phyloP scores from a whole-genome alignment of 2,329 filamentous ascomycete genomes.

The Mycogone perniciosa region DNA sequence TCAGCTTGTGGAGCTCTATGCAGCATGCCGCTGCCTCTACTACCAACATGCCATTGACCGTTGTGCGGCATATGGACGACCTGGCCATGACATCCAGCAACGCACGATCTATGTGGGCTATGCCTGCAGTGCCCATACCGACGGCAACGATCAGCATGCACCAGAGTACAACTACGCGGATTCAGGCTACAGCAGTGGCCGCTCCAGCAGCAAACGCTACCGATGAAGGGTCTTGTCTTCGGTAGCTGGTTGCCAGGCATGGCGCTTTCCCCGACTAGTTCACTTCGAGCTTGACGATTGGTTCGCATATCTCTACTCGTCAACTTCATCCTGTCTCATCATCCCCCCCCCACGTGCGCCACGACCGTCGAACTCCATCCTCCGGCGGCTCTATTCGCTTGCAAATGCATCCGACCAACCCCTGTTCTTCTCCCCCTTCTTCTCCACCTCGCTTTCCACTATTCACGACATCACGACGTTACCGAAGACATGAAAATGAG shows the following conservation, averaged over 20 bases:
- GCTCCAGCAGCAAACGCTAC: constrained; percentile 39
- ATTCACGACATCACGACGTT: constrained; percentile 21
- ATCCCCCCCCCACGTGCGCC: constrained; percentile 42
- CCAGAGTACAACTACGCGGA: constrained; percentile 43
- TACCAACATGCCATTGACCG: constrained; percentile 81
- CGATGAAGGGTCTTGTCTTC: constrained; percentile 51
- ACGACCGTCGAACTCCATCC: constrained; percentile 35
- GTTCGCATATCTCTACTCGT: constrained; percentile 43
- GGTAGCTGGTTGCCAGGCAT: constrained; percentile 38
- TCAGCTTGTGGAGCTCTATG: constrained; percentile 78
- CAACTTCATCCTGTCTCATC: constrained; percentile 39
- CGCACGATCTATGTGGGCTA: constrained; percentile 79
- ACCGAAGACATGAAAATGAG: constrained; percentile 26
- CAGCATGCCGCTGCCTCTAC: constrained; percentile 82
- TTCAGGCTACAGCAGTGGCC: constrained; percentile 48
- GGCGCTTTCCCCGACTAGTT: constrained; percentile 35
- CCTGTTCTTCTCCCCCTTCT: neutral
- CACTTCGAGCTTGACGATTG: constrained; percentile 40
- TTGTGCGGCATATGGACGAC: constrained; percentile 67
- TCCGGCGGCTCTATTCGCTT: constrained; percentile 20
- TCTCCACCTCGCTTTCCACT: constrained; percentile 14
- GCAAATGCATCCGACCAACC: too few species aligned
- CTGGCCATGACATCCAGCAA: constrained; percentile 65
- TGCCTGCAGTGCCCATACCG: constrained; percentile 47
- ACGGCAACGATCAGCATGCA: constrained; percentile 33